These are phyloP conservation scores for Colletotrichum gigasporum DNA, from an alignment of 2,329 filamentous ascomycete species.

Conservation along the genomic window DNA sequence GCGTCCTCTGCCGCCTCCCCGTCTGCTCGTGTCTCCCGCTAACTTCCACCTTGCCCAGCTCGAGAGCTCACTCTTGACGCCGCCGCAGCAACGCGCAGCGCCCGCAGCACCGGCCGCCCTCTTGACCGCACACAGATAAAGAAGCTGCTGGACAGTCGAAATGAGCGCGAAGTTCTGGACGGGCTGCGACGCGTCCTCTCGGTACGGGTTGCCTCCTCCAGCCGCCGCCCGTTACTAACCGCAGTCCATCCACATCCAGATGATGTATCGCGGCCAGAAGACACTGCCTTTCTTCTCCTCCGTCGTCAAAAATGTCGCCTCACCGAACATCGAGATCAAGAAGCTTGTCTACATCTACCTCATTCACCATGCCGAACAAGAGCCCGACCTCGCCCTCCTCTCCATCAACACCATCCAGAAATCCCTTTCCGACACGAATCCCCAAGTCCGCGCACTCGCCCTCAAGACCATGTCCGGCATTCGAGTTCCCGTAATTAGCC, in stretches of 20 bases:
- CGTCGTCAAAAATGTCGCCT: constrained; percentile 97
- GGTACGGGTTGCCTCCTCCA: constrained; percentile 54
- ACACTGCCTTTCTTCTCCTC: constrained; percentile 96
- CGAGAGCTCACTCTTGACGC: constrained; percentile 98
- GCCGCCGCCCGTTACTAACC: constrained; percentile 22
- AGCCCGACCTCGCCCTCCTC: constrained; percentile 92
- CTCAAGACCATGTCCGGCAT: constrained; percentile 98
- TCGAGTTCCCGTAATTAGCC: constrained; percentile 95
- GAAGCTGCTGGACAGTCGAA: constrained; percentile 92
- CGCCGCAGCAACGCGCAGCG: constrained; percentile 83
- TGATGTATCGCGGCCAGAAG: constrained; percentile 93
- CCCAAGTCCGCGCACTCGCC: constrained; percentile 89
- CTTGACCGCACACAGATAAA: constrained; percentile 87
- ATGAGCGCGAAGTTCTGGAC: constrained; percentile 92
- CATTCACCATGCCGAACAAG: constrained; percentile 93
- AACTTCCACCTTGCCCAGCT: constrained; percentile 61
- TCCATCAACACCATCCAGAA: constrained; percentile 99
- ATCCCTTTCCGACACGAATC: constrained; percentile 90
- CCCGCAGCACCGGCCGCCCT: constrained; percentile 68
- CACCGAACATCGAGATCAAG: constrained; percentile 92
- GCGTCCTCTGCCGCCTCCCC: constrained; percentile 42
- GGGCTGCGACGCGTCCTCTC: constrained; percentile 89
- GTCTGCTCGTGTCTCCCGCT: constrained; percentile 28
- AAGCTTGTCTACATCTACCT: constrained; percentile 99
- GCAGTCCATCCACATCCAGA: constrained; percentile 66